These are phyloP conservation scores for Xylaria sp. DNA, from an alignment of 2,329 filamentous ascomycete species.

Conservation along the genomic window DNA sequence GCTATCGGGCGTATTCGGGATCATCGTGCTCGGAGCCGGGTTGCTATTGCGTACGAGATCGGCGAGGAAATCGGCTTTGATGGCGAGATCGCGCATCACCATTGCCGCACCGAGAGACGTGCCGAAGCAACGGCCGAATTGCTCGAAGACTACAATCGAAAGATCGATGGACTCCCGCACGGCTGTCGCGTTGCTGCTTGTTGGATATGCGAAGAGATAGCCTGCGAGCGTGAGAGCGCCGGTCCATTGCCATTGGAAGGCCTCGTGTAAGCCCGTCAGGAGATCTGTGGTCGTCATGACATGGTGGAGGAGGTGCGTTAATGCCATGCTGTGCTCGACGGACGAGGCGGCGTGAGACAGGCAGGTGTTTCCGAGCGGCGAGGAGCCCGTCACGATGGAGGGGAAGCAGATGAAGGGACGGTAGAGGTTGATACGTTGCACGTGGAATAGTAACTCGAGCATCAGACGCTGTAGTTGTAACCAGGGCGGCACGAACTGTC, in stretches of 20 bases:
- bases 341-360: constrained; percentile 25
- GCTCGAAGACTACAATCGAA: constrained; percentile 22
- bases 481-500: constrained; percentile 36
- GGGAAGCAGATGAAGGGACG: constrained; percentile 38
- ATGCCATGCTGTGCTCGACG: constrained; percentile 33
- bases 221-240: constrained; percentile 27
- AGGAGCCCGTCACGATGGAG: constrained; percentile 7
- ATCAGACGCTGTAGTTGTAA: constrained; percentile 39
- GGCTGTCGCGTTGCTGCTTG: constrained; percentile 10
- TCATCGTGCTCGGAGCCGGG: neutral
- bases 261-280: constrained; percentile 35
- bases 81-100: constrained; percentile 23
- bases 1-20: neutral
- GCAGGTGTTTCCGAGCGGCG: constrained; percentile 11
- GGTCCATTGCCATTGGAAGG: constrained; percentile 42
- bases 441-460: constrained; percentile 39
- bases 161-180: constrained; percentile 22
- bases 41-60: constrained; percentile 15
- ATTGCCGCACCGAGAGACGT: constrained; percentile 20
- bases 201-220: constrained; percentile 24
- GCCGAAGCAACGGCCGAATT: constrained; percentile 23
- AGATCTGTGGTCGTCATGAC: constrained; percentile 31
- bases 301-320: constrained; percentile 38
- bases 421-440: constrained; percentile 34
- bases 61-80: constrained; percentile 23